A percentile compares a stretch with the other conserved stretches of the same genome.
phyloP scores from a whole-genome alignment of 2,329 filamentous ascomycete genomes.

The Paraphoma chrysanthemicola region DNA sequence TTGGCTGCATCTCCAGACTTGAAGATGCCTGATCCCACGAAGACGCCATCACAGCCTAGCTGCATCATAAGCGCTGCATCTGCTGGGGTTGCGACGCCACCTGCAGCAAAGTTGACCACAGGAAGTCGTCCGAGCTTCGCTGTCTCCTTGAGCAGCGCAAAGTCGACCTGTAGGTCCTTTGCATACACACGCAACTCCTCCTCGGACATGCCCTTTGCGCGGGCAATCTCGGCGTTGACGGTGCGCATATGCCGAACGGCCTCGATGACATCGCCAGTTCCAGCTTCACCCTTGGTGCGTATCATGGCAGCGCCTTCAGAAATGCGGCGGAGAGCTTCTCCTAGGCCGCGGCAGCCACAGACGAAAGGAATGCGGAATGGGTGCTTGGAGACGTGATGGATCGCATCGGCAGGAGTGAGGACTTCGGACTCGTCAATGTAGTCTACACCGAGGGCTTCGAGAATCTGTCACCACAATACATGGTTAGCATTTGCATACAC shows the following conservation, averaged over 20 bases:
- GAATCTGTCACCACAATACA: conserved; percentile 65
- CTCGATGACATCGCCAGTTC: conserved; percentile 95
- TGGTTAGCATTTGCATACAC: not conserved
- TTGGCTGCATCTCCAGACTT: conserved; percentile 91
- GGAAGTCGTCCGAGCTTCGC: conserved; percentile 87
- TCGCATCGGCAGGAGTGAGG: conserved; percentile 89
- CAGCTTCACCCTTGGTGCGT: conserved; percentile 96
- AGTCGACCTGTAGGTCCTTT: conserved; percentile 80
- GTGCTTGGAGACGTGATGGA: conserved; percentile 90
- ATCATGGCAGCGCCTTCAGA: conserved; percentile 98
- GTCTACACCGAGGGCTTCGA: conserved; percentile 92
- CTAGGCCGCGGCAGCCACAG: conserved; percentile 92
- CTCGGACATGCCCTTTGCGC: conserved; percentile 70
- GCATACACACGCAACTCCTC: conserved; percentile 80
- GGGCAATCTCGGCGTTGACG: conserved; percentile 80
- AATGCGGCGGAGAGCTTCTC: conserved; percentile 90
- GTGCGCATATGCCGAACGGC: conserved; percentile 96
- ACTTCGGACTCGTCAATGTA: conserved; percentile 99
- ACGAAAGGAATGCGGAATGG: conserved; percentile 87
- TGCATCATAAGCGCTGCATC: conserved; percentile 99
- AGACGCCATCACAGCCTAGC: conserved; percentile 95
- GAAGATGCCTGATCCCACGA: conserved; percentile 97
- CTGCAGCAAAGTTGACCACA: conserved; percentile 97
- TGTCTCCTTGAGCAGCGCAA: conserved; percentile 81
- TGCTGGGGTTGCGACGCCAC: conserved; percentile 98